These are phyloP conservation scores for Kuraishia hungarica DNA, from an alignment of 805 yeast species.

Conservation along the genomic window DNA sequence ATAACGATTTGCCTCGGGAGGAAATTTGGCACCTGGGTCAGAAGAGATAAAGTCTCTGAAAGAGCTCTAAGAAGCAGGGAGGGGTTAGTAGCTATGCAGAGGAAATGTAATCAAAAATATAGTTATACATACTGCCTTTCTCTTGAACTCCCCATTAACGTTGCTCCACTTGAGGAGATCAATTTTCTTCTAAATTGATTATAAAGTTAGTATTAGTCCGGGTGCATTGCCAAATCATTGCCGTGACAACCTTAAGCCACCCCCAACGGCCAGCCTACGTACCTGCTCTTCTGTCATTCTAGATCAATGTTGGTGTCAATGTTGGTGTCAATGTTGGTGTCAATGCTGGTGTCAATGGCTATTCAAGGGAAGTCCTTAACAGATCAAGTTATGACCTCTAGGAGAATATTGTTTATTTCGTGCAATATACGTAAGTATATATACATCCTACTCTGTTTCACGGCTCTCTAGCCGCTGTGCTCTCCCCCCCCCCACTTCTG, in stretches of 20 bases:
- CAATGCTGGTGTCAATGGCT: not conserved
- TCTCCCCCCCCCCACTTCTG: not conserved
- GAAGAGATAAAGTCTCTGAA: constrained; percentile 61
- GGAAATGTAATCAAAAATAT: not conserved
- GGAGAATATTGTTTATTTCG: not conserved
- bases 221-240: not conserved
- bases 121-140: constrained; percentile 26
- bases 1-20: constrained; percentile 74
- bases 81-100: constrained; percentile 4
- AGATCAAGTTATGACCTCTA: not conserved
- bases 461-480: not conserved
- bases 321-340: not conserved
- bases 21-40: constrained; percentile 49
- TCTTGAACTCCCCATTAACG: constrained; percentile 45
- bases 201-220: not conserved
- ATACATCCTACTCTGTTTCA: too few species aligned
- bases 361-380: not conserved
- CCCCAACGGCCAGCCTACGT: not conserved
- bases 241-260: not conserved
- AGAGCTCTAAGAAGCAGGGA: constrained; percentile 12
- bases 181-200: constrained; percentile 12
- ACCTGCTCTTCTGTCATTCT: not conserved
- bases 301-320: not conserved
- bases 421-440: not conserved
- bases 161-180: constrained; percentile 42